A percentile compares a stretch with the other conserved stretches of the same genome.
phyloP scores from a whole-genome alignment of 1,284 basidiomycete species.

The Cryptococcus sp. region DNA sequence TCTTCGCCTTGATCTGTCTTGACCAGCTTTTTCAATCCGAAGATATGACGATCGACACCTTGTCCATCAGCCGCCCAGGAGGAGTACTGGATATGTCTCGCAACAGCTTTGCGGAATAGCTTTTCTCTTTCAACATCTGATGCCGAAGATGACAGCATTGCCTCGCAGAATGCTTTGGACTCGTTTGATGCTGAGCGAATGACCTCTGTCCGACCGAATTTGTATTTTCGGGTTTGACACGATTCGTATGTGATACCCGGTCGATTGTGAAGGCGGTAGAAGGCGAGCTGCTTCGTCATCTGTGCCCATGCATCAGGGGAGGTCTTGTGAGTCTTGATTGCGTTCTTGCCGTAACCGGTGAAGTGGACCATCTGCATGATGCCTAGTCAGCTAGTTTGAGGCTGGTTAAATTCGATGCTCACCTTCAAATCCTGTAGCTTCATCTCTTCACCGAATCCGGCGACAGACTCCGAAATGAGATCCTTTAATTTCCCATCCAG shows the following conservation, averaged over 20 bases:
- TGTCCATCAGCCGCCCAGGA: slow-evolving; percentile 89
- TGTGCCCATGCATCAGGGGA: slow-evolving; percentile 96
- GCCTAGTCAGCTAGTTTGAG: neutral
- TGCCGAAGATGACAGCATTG: slow-evolving; percentile 70
- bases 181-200: slow-evolving; percentile 84
- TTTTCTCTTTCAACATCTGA: slow-evolving; percentile 65
- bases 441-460: slow-evolving; percentile 76
- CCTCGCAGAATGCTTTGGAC: slow-evolving; percentile 80
- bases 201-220: slow-evolving; percentile 89
- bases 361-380: slow-evolving; percentile 71
- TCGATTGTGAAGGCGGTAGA: slow-evolving; percentile 78
- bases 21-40: slow-evolving; percentile 85
- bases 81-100: slow-evolving; percentile 83
- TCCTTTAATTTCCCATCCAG: slow-evolving; percentile 60
- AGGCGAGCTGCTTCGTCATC: slow-evolving; percentile 93
- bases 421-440: slow-evolving; percentile 78
- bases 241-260: slow-evolving; percentile 90
- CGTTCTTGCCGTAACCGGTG: slow-evolving; percentile 84
- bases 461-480: slow-evolving; percentile 59
- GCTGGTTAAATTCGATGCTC: slow-evolving; percentile 24
- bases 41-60: slow-evolving; percentile 94
- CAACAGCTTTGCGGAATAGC: slow-evolving; percentile 75
- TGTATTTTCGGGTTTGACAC: slow-evolving; percentile 90
- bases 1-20: slow-evolving; percentile 65
- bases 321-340: slow-evolving; percentile 83